A percentile compares a stretch with the other conserved stretches of the same genome.
phyloP scores from a whole-genome alignment of 1,284 basidiomycete genomes.

The Peniophora sp. region DNA sequence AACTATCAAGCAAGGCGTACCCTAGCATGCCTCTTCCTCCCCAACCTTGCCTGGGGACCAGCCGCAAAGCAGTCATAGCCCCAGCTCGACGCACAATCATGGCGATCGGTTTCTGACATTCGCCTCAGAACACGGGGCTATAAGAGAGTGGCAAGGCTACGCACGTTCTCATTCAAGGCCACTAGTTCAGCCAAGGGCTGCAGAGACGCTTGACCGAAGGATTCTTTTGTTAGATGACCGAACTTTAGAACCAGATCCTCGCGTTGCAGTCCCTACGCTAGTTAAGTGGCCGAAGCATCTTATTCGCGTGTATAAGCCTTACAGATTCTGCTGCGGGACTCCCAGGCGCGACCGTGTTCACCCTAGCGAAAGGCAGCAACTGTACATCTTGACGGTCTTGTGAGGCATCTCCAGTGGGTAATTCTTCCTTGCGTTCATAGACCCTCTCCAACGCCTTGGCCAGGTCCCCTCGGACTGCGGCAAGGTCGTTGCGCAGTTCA shows the following conservation, averaged over 20 bases:
- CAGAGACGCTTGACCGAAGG: conserved; percentile 47
- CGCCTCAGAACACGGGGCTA: not conserved
- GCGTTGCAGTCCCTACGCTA: conserved; percentile 53
- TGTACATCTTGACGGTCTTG: not conserved
- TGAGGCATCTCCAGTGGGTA: too few relatives aligned
- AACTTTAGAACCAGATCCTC: conserved; percentile 74
- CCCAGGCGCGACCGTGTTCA: conserved; percentile 67
- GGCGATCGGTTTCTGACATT: conserved; percentile 36
- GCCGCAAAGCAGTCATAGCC: conserved; percentile 29
- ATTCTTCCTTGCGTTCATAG: conserved; percentile 35
- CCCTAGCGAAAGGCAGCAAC: conserved; percentile 60
- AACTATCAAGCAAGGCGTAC: conserved; percentile 24
- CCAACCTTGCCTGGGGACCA: conserved; percentile 58
- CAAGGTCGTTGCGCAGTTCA: conserved; percentile 73
- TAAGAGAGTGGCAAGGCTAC: conserved; percentile 15
- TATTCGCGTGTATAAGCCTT: conserved; percentile 23
- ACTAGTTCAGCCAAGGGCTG: conserved; percentile 71
- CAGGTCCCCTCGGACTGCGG: conserved; percentile 57
- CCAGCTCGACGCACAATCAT: conserved; percentile 33
- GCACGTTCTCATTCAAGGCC: conserved; percentile 63
- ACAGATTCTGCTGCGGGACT: conserved; percentile 80
- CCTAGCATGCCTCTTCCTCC: conserved; percentile 78
- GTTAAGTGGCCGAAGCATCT: not conserved
- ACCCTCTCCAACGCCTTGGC: conserved; percentile 60
- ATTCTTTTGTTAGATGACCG: conserved; percentile 47